These are phyloP conservation scores for Zopfochytrium polystomum DNA, from an alignment of 371 early-diverging fungal species.

Conservation along the genomic window DNA sequence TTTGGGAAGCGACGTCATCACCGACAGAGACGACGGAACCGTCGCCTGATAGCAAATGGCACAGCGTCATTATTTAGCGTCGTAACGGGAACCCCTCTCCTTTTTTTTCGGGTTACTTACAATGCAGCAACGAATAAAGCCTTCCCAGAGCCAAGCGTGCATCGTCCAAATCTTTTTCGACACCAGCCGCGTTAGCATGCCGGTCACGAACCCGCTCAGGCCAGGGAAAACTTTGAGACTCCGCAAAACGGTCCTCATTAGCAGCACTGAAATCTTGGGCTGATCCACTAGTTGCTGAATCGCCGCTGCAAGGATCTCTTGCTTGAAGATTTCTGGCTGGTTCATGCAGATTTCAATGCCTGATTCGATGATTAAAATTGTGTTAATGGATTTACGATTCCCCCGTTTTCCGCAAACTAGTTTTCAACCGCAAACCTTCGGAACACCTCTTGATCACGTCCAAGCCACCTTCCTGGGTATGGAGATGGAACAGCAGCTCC, in stretches of 20 bases:
- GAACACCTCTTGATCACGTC: conserved; percentile 49
- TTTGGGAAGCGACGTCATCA: conserved; percentile 57
- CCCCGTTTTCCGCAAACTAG: too few species aligned
- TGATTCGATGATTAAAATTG: too few species aligned
- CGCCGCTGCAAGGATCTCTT: conserved; percentile 61
- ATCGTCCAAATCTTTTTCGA: conserved; percentile 65
- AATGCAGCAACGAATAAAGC: conserved; percentile 69
- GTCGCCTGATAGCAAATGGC: conserved; percentile 38
- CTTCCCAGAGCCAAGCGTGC: conserved; percentile 69
- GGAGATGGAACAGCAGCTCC: conserved; percentile 59
- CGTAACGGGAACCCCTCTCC: background rate
- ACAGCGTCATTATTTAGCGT: background rate
- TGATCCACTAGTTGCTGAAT: conserved; percentile 65
- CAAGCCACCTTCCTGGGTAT: conserved; percentile 56
- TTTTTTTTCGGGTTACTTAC: conserved; percentile 29
- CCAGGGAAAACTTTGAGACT: conserved; percentile 61
- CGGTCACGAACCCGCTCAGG: conserved; percentile 56
- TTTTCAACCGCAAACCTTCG: conserved; percentile 45
- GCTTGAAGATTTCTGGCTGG: conserved; percentile 61
- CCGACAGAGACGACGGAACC: conserved; percentile 54
- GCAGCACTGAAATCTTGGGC: conserved; percentile 61
- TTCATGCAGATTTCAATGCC: conserved; percentile 70
- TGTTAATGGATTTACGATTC: too few species aligned
- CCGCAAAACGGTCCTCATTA: conserved; percentile 77
- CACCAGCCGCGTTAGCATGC: conserved; percentile 60